These are phyloP conservation scores for Aspergillus ruber DNA, from an alignment of 2,329 filamentous ascomycete genomes.

Conservation along the genomic window DNA sequence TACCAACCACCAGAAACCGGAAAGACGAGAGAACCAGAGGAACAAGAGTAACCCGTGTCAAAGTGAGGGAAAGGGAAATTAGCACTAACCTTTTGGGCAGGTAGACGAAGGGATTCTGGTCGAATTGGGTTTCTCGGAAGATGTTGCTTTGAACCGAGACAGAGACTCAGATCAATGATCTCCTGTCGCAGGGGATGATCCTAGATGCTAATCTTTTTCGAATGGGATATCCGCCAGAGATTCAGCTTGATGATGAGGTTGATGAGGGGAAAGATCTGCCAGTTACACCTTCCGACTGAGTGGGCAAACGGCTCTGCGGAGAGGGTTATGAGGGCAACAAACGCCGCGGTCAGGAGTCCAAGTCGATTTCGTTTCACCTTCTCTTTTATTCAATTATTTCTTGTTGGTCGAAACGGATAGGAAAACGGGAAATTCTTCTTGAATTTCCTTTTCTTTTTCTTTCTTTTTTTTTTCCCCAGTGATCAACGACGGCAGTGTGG, in stretches of 20 bases:
- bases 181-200: background rate
- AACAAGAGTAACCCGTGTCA: slow-evolving; percentile 15
- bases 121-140: background rate
- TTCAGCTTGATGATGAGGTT: background rate
- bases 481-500: background rate
- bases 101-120: slow-evolving; percentile 5
- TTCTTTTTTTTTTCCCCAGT: background rate
- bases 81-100: slow-evolving; percentile 24
- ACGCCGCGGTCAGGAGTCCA: background rate
- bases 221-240: too few species aligned
- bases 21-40: slow-evolving; percentile 20
- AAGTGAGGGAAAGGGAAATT: slow-evolving; percentile 12
- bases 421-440: background rate
- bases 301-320: slow-evolving; percentile 1
- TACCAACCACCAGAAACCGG: slow-evolving; percentile 1
- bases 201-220: too few species aligned
- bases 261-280: background rate
- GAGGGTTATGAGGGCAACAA: background rate
- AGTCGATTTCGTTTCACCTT: slow-evolving; percentile 6
- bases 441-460: background rate
- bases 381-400: slow-evolving; percentile 2
- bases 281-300: background rate
- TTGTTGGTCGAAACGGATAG: background rate
- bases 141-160: slow-evolving; percentile 20
- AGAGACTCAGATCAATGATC: slow-evolving; percentile 13